Conservation (phyloP, 2,329 filamentous ascomycete species). For the Paecilomyces formosus region DNA sequence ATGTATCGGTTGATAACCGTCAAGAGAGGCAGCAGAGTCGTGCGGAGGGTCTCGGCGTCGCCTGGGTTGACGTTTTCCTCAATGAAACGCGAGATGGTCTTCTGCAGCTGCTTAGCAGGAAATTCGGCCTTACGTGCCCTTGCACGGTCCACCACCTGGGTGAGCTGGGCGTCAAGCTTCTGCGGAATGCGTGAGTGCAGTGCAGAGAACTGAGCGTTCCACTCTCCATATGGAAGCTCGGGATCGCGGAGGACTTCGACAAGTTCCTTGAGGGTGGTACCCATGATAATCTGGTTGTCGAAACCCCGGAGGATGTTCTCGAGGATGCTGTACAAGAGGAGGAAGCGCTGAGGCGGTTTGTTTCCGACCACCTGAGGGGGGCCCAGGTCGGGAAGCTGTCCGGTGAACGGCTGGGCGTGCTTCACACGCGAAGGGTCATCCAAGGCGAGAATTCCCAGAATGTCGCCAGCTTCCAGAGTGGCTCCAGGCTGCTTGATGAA, state of each 20-base stretch:
- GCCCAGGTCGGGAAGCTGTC: constrained; percentile 80
- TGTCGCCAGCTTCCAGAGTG: constrained; percentile 95
- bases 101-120: constrained; percentile 78
- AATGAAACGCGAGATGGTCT: constrained; percentile 79
- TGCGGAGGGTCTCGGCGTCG: constrained; percentile 67
- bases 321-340: constrained; percentile 67
- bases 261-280: constrained; percentile 73
- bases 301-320: constrained; percentile 86
- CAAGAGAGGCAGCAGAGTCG: constrained; percentile 66
- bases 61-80: constrained; percentile 70
- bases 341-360: constrained; percentile 86
- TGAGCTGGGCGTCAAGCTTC: constrained; percentile 76
- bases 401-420: constrained; percentile 88
- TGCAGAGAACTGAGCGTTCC: constrained; percentile 90
- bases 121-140: constrained; percentile 76
- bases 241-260: constrained; percentile 84
- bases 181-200: constrained; percentile 96
- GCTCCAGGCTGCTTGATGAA: constrained; percentile 98
- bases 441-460: constrained; percentile 90
- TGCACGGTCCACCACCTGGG: constrained; percentile 78
- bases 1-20: constrained; percentile 72
- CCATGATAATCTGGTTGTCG: constrained; percentile 97
- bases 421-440: constrained; percentile 96
- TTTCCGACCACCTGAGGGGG: constrained; percentile 78
- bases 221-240: constrained; percentile 92